Conservation (phyloP, 495 filamentous ascomycete genomes). For the Xylaria intraflava region DNA sequence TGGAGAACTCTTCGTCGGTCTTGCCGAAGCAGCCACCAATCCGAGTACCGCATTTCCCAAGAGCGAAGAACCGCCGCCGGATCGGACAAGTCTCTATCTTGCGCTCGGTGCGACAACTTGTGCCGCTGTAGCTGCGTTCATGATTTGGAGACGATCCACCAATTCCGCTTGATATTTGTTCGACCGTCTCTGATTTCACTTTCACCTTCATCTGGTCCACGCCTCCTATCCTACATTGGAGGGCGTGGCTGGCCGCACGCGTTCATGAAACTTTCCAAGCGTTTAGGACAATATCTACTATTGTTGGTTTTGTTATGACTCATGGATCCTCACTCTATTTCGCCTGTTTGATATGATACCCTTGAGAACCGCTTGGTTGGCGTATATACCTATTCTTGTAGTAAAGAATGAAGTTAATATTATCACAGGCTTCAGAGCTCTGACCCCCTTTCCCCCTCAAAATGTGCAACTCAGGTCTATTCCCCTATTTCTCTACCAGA, state of each 20-base stretch:
- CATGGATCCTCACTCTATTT: slow-evolving; percentile 4
- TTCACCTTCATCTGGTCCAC: neutral
- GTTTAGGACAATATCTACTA: neutral
- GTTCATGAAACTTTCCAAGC: neutral
- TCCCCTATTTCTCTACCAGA: no score
- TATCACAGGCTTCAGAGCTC: neutral
- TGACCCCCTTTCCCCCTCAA: no score
- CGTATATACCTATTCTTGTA: neutral
- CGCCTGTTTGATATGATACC: slow-evolving; percentile 8
- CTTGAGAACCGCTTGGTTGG: neutral
- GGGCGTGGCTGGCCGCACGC: neutral
- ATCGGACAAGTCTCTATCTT: slow-evolving; percentile 78
- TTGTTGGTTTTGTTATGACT: neutral
- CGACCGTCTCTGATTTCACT: neutral
- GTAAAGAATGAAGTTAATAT: slow-evolving; percentile 1
- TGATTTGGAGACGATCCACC: slow-evolving; percentile 56
- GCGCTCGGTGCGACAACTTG: slow-evolving; percentile 74
- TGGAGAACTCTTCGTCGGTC: slow-evolving; percentile 77
- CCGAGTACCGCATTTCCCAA: slow-evolving; percentile 84
- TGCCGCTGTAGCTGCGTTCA: slow-evolving; percentile 71
- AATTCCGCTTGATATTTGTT: slow-evolving; percentile 20
- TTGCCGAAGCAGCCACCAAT: slow-evolving; percentile 84
- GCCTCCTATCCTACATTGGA: neutral
- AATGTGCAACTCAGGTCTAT: no score
- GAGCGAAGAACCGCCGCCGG: slow-evolving; percentile 71